phyloP scores from a whole-genome alignment of 2,329 filamentous ascomycete species.

The Diplocarpon mali region DNA sequence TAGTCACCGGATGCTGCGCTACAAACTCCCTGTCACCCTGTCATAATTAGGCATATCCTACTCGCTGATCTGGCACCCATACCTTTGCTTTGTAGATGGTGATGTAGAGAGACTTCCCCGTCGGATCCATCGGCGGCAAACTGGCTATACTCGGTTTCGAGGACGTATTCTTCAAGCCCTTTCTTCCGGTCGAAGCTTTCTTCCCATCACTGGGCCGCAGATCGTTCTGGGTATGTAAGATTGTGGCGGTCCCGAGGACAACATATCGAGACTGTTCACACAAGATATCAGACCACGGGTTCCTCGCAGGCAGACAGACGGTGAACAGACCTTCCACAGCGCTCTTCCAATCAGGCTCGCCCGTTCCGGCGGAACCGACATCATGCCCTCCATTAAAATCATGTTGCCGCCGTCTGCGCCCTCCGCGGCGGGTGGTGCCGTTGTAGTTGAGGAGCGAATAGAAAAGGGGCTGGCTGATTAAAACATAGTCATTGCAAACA shows the following conservation, averaged over 20 bases:
- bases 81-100: slow-evolving; percentile 30
- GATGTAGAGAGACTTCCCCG: slow-evolving; percentile 20
- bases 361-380: slow-evolving; percentile 40
- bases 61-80: slow-evolving; percentile 2
- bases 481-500: too few species aligned
- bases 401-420: slow-evolving; percentile 26
- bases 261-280: slow-evolving; percentile 44
- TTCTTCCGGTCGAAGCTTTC: slow-evolving; percentile 11
- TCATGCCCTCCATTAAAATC: slow-evolving; percentile 38
- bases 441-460: neutral
- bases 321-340: slow-evolving; percentile 39
- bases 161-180: slow-evolving; percentile 17
- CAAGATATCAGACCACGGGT: slow-evolving; percentile 6
- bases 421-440: neutral
- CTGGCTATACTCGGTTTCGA: slow-evolving; percentile 25
- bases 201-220: slow-evolving; percentile 12
- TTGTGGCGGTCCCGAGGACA: slow-evolving; percentile 38
- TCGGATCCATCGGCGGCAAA: slow-evolving; percentile 8
- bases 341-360: slow-evolving; percentile 40
- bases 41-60: slow-evolving; percentile 1
- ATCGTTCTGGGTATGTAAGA: slow-evolving; percentile 38
- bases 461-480: neutral
- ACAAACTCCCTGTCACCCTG: slow-evolving; percentile 28
- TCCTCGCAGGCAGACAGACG: neutral
- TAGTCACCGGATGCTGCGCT: slow-evolving; percentile 23